Evolutionary conservation across 768 basidiomycete genomes (phyloP).

Genomic region (Tulasnella sp.): DNA sequence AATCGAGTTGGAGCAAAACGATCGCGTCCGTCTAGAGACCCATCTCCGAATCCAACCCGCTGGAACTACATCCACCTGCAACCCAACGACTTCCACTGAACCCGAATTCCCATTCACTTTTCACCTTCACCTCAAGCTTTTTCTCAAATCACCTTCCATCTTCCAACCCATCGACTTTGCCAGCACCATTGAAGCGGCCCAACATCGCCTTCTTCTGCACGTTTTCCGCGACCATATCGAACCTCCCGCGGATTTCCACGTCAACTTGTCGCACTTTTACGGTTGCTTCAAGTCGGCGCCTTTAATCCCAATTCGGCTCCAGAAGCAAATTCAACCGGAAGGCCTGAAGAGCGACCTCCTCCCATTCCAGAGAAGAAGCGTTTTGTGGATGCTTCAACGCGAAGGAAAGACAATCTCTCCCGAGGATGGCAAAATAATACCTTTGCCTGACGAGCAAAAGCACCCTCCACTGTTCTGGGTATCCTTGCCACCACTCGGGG

Average conservation of each 20-base stretch:
- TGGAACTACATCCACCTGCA: no score
- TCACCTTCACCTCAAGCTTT: conserved; percentile 3
- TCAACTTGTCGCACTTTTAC: conserved; percentile 69
- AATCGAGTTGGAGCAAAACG: not conserved
- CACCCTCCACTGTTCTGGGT: conserved; percentile 43
- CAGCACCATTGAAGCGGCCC: conserved; percentile 41
- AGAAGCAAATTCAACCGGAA: conserved; percentile 59
- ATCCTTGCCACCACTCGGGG: conserved; percentile 42
- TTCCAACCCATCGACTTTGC: not conserved
- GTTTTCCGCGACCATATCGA: conserved; percentile 40
- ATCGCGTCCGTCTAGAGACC: not conserved
- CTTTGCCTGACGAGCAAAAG: conserved; percentile 31
- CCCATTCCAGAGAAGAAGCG: conserved; percentile 79
- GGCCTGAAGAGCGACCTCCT: conserved; percentile 61
- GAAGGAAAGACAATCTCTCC: conserved; percentile 56
- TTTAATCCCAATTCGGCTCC: conserved; percentile 39
- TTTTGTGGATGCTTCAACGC: conserved; percentile 68
- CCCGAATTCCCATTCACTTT: conserved; percentile 10
- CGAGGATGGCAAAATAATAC: conserved; percentile 45
- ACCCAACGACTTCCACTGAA: no score
- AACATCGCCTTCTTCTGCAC: conserved; percentile 50
- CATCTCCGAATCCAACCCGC: not conserved
- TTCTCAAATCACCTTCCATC: not conserved
- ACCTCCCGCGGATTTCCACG: conserved; percentile 31
- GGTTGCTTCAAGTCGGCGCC: conserved; percentile 65